These are phyloP conservation scores for barrel medic (Medicago truncatula) DNA, from an alignment of 306 rosid species.

Conservation along the genomic window DNA sequence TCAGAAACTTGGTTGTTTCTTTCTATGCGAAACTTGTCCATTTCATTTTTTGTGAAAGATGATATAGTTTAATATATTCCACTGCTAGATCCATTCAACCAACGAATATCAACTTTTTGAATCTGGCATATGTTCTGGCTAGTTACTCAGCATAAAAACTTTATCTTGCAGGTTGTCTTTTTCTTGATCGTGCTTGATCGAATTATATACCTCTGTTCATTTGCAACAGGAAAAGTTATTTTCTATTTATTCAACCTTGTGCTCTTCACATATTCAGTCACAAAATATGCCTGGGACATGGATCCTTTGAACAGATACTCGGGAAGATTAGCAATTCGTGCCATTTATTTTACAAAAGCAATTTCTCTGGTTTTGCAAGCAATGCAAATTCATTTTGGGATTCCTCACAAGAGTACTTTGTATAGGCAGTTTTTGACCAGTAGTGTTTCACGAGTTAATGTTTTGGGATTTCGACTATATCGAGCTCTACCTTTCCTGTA, in stretches of 20 bases:
- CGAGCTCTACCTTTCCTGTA: conserved; percentile 92
- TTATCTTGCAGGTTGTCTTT: conserved; percentile 75
- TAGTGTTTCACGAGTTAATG: conserved; percentile 72
- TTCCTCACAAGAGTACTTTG: conserved; percentile 86
- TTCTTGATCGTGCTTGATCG: conserved; percentile 96
- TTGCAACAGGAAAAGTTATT: conserved; percentile 79
- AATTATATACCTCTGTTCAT: conserved; percentile 87
- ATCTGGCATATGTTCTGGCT: conserved; percentile 25
- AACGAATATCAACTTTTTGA: conserved; percentile 10
- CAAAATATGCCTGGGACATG: conserved; percentile 91
- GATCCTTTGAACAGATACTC: conserved; percentile 66
- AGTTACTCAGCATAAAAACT: conserved; percentile 34
- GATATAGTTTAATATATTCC: conserved; percentile 16
- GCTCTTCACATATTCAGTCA: conserved; percentile 82
- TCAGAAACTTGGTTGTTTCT: conserved; percentile 9
- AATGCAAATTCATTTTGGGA: conserved; percentile 76
- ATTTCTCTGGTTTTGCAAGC: conserved; percentile 90
- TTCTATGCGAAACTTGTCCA: conserved; percentile 21
- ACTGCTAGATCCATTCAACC: conserved; percentile 30
- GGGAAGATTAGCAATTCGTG: conserved; percentile 82
- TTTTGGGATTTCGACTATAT: conserved; percentile 79
- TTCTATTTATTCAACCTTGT: conserved; percentile 83
- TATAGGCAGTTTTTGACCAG: conserved; percentile 92
- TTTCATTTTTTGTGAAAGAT: conserved; percentile 8
- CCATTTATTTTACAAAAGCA: conserved; percentile 83